Evolutionary conservation across 805 yeast species (phyloP).

Genomic region (Yarrowia divulgata): DNA sequence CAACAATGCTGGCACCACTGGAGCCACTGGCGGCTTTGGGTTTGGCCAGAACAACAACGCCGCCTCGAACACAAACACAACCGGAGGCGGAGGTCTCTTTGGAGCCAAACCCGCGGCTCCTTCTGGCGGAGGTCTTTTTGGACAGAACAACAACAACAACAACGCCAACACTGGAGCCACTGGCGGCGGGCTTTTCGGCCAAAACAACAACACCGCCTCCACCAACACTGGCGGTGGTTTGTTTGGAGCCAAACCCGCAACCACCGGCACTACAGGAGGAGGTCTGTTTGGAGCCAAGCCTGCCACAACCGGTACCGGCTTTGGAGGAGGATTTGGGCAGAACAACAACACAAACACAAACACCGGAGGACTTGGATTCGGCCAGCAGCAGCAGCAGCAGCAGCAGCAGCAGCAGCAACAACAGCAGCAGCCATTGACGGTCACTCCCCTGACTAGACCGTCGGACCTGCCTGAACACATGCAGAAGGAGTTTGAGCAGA

Average conservation of each 20-base stretch:
- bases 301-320: conserved; percentile 21
- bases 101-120: conserved; percentile 42
- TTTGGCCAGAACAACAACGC: conserved; percentile 43
- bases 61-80: conserved; percentile 39
- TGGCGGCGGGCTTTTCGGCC: conserved; percentile 41
- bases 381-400: conserved; percentile 41
- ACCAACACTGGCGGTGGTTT: conserved; percentile 44
- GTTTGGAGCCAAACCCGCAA: conserved; percentile 45
- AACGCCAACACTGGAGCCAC: conserved; percentile 26
- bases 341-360: conserved; percentile 34
- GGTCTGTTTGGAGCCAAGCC: conserved; percentile 45
- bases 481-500: conserved; percentile 62
- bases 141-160: conserved; percentile 39
- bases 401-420: conserved; percentile 44
- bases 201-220: conserved; percentile 24
- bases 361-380: conserved; percentile 17
- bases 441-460: conserved; percentile 65
- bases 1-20: conserved; percentile 36
- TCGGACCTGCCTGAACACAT: conserved; percentile 63
- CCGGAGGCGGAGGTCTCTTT: conserved; percentile 43
- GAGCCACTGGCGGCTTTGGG: conserved; percentile 41
- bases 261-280: conserved; percentile 37
- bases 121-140: conserved; percentile 38
- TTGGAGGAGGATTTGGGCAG: conserved; percentile 40
- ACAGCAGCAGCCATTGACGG: conserved; percentile 47